phyloP scores from a whole-genome alignment of 345 rosid species.

The Trapa incisa region DNA sequence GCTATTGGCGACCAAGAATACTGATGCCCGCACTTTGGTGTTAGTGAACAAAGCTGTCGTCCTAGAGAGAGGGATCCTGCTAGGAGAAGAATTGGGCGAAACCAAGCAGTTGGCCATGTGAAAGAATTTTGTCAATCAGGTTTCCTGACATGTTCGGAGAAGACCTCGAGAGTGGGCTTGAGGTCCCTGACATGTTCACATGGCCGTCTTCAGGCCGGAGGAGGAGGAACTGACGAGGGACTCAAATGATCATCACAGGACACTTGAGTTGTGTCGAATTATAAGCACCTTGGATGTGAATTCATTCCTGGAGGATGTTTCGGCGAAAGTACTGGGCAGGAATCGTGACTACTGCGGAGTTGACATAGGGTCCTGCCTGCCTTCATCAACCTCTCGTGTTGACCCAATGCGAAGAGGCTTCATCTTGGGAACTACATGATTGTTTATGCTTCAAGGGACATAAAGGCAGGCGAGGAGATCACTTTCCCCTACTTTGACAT shows the following conservation, averaged over 20 bases:
- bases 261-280: conserved; percentile 32
- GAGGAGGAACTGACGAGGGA: not conserved
- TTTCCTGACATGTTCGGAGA: conserved; percentile 47
- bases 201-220: conserved; percentile 45
- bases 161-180: conserved; percentile 33
- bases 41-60: conserved; percentile 65
- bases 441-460: conserved; percentile 64
- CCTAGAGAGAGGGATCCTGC: conserved; percentile 61
- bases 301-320: conserved; percentile 68
- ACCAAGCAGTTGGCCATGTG: conserved; percentile 72
- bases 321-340: conserved; percentile 68
- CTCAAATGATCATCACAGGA: not conserved
- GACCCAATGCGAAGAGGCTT: conserved; percentile 55
- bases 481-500: conserved; percentile 60
- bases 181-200: conserved; percentile 41
- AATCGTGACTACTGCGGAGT: conserved; percentile 65
- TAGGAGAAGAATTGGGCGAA: conserved; percentile 35
- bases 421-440: conserved; percentile 60
- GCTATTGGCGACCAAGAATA: conserved; percentile 53
- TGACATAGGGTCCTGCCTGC: conserved; percentile 66
- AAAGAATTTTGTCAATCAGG: conserved; percentile 57
- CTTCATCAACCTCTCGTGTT: conserved; percentile 76
- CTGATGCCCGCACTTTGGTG: conserved; percentile 46
- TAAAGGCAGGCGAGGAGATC: conserved; percentile 77
- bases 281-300: conserved; percentile 71